Percentiles rank a stretch among this genome's conserved stretches.
Conservation (phyloP, 768 basidiomycete species). For the Lentinula guzmanii region DNA sequence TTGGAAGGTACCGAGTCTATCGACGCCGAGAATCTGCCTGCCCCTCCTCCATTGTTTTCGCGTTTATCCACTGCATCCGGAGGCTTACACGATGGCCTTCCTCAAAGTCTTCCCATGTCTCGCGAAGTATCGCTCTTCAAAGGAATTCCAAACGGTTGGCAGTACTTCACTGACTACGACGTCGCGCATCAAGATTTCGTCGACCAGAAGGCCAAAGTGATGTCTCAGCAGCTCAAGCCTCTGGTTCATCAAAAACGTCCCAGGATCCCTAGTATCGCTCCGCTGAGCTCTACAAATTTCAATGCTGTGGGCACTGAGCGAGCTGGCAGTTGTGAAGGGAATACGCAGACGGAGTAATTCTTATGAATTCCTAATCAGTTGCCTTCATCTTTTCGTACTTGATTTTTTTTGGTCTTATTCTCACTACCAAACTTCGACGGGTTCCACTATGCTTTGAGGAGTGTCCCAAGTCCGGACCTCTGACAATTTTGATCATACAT, state of each 20-base stretch:
- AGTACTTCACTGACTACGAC: background rate
- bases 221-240: background rate
- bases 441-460: background rate
- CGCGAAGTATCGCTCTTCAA: constrained; percentile 9
- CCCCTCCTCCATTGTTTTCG: constrained; percentile 2
- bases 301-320: background rate
- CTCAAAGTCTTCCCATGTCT: constrained; percentile 8
- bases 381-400: too few relatives aligned
- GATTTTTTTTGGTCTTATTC: too few relatives aligned
- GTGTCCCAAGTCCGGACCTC: background rate
- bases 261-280: constrained; percentile 5
- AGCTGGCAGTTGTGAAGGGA: background rate
- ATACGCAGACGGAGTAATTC: background rate
- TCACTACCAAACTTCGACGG: background rate
- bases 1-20: background rate
- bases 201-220: background rate
- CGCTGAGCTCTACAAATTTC: background rate
- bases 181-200: constrained; percentile 1
- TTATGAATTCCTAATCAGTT: background rate
- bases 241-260: background rate
- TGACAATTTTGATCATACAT: background rate
- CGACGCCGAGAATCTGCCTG: background rate
- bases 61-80: background rate
- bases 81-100: background rate
- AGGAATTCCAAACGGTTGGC: constrained; percentile 8